phyloP scores from a whole-genome alignment of 2,329 filamentous ascomycete species.

The Pseudogymnoascus sp. region DNA sequence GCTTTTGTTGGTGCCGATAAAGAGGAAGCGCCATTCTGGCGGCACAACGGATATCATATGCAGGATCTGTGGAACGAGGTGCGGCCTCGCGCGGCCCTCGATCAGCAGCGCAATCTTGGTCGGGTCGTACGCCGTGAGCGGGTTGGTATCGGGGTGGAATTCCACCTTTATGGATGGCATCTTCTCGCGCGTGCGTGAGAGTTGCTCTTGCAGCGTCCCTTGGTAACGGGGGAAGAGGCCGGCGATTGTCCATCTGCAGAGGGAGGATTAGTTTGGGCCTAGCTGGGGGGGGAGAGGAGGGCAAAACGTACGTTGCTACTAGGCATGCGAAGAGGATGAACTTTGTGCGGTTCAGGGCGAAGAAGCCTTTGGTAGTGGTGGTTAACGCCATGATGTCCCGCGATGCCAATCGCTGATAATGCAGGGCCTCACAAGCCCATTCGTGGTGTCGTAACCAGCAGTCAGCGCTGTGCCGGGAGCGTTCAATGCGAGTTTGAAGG shows the following conservation, averaged over 20 bases:
- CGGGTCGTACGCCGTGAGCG: constrained; percentile 31
- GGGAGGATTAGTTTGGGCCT: background rate
- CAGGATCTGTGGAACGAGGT: constrained; percentile 45
- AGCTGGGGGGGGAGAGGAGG: background rate
- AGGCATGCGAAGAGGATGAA: background rate
- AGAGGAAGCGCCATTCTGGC: constrained; percentile 49
- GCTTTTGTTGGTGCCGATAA: constrained; percentile 46
- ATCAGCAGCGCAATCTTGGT: constrained; percentile 49
- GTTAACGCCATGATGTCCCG: background rate
- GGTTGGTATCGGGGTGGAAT: constrained; percentile 12
- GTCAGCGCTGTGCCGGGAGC: background rate
- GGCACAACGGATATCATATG: constrained; percentile 50
- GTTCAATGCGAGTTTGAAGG: background rate
- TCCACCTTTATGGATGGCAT: constrained; percentile 11
- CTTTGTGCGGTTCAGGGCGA: background rate
- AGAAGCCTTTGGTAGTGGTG: background rate
- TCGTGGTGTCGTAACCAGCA: background rate
- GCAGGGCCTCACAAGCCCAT: background rate
- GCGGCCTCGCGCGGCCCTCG: constrained; percentile 41
- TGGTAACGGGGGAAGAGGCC: constrained; percentile 9
- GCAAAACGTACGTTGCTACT: background rate
- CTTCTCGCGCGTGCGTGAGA: background rate
- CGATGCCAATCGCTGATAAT: background rate
- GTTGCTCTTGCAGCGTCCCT: constrained; percentile 1
- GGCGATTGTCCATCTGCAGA: constrained; percentile 10